A percentile compares a stretch with the other conserved stretches of the same genome.
phyloP scores from a whole-genome alignment of 192 early-diverging fungal genomes.

The Mortierella antarctica region DNA sequence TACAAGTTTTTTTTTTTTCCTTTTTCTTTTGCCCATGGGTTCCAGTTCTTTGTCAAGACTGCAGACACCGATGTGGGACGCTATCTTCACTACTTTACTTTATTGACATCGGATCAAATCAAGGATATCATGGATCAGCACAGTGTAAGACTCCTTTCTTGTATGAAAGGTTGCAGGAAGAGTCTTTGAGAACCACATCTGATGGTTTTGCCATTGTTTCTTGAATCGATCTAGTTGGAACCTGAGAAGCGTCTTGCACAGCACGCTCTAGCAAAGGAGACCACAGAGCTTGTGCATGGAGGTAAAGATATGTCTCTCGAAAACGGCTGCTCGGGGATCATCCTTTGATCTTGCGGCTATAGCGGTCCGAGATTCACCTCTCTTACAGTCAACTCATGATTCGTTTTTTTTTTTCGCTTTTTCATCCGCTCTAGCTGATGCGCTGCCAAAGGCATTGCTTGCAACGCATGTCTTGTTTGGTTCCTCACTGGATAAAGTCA shows the following conservation, averaged over 20 bases:
- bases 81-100: slow-evolving; percentile 85
- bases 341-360: too few relatives aligned
- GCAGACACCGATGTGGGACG: slow-evolving; percentile 82
- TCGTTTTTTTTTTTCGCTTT: slow-evolving; percentile 4
- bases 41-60: slow-evolving; percentile 86
- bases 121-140: slow-evolving; percentile 70
- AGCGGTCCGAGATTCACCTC: not conserved
- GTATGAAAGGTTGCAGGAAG: not conserved
- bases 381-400: not conserved
- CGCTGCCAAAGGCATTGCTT: slow-evolving; percentile 71
- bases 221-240: slow-evolving; percentile 26
- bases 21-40: not conserved
- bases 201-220: not conserved
- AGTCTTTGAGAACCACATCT: not conserved
- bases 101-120: slow-evolving; percentile 74
- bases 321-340: too few relatives aligned
- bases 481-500: slow-evolving; percentile 55
- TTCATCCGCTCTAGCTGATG: slow-evolving; percentile 49
- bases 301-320: slow-evolving; percentile 39
- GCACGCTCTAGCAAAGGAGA: slow-evolving; percentile 79
- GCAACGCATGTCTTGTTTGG: slow-evolving; percentile 85
- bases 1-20: slow-evolving; percentile 2
- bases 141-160: slow-evolving; percentile 53
- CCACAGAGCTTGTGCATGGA: slow-evolving; percentile 92
- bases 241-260: slow-evolving; percentile 84